phyloP scores from a whole-genome alignment of 345 rosid genomes.

The Excoecaria agallocha region DNA sequence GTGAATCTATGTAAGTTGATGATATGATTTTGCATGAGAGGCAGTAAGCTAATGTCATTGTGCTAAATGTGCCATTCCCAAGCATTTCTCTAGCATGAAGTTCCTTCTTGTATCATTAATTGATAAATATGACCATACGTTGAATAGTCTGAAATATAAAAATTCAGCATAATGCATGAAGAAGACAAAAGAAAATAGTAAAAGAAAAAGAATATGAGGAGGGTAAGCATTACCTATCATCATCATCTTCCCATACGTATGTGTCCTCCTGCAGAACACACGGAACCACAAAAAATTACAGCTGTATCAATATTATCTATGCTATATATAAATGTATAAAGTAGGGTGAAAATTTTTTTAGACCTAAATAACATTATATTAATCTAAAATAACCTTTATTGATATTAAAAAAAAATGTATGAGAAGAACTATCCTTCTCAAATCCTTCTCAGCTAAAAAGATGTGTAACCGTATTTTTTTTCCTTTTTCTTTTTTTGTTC shows the following conservation, averaged over 20 bases:
- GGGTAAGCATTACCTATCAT: constrained; percentile 65
- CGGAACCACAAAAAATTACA: not conserved
- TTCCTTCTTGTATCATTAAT: not conserved
- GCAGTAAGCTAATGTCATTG: not conserved
- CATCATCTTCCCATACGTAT: constrained; percentile 93
- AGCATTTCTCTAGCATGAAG: not conserved
- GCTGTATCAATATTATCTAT: constrained; percentile 3
- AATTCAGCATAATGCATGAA: not conserved
- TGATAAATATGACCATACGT: not conserved
- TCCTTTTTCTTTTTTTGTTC: too few species aligned
- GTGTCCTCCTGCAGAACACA: constrained; percentile 72
- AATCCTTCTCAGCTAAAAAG: too few species aligned
- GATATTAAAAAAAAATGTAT: too few species aligned
- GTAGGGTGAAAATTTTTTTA: too few species aligned
- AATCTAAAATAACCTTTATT: too few species aligned
- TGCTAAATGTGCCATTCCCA: not conserved
- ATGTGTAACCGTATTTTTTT: too few species aligned
- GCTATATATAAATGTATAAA: too few species aligned
- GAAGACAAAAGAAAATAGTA: not conserved
- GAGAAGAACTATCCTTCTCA: too few species aligned
- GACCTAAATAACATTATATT: too few species aligned
- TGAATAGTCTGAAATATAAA: not conserved
- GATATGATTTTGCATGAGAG: not conserved
- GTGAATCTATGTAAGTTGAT: not conserved
- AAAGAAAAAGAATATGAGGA: too few species aligned